Base-by-base conservation (phyloP, 768 basidiomycete genomes). In the Cystofilobasidium bisporidii region DNA sequence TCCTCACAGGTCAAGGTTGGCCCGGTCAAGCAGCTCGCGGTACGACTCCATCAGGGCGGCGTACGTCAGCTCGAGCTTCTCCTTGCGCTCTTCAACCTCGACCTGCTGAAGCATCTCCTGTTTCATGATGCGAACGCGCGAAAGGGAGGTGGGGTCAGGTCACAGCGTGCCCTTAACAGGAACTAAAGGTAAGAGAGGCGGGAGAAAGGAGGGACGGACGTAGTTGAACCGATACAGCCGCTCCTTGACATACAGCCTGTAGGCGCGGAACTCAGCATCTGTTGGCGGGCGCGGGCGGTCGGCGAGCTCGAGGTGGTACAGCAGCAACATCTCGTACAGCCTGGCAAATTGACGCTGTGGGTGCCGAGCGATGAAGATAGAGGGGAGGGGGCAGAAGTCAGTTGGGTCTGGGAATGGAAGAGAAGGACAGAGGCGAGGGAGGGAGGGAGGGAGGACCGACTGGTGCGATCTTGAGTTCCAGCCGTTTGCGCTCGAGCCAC, bases 161-260 rank as follows among this genome's bases (percentile, higher is more conserved):
- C 36, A 36, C n/a, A 50, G 47, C 14, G 43, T 38, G 43, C n/a
- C n/a, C n/a, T n/a, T n/a, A n/a, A 33, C 12, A 28, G 30, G 17
- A 33, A 20, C 20, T 30, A 18, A 53, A n/a, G 50, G n/a, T 20
- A 18, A 30, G 14, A 30, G 22, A n/a, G 5, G 30, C 10, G 41
- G n/a, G 6, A 30, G 45, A 26, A 20, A 15, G 22, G 2, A n/a
- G 20, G 41, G n/a, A 81, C 88, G 74, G 73, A 92, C 91, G 76
- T 86, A 96, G 78, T 98, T 99, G 79, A 97, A 97, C 26, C 91
- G 83, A 74, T 89, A 97, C 53, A 99, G 77, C 43, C 96, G 83
- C 76, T 96, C 91, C 78, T 99, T 99, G 74, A 94, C 71, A 63
- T 32, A 79, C 76, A 99, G 76, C 62, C 94, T 81, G 76, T 87